Evolutionary conservation across 768 basidiomycete species (phyloP).

Genomic region (Exsudoporus frostii): DNA sequence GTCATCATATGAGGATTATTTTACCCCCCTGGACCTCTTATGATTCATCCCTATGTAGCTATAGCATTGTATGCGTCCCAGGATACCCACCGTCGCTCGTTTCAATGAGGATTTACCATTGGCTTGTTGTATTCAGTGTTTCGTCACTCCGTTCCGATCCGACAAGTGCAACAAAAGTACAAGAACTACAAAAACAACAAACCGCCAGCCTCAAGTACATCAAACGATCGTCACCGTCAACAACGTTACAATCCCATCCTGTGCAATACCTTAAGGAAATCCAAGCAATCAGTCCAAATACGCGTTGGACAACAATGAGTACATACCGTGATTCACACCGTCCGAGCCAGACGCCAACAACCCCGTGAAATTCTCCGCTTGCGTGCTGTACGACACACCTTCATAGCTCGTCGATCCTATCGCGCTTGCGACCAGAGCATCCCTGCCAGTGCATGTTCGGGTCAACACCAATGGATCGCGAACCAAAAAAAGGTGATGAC

Average conservation of each 20-base stretch:
- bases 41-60: slow-evolving; percentile 15
- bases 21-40: slow-evolving; percentile 9
- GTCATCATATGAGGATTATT: slow-evolving; percentile 22
- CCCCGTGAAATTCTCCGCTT: slow-evolving; percentile 46
- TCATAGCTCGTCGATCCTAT: slow-evolving; percentile 38
- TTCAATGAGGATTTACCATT: not conserved
- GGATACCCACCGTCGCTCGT: slow-evolving; percentile 12
- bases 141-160: not conserved
- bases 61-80: slow-evolving; percentile 10
- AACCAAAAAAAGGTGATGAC: not conserved
- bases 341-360: slow-evolving; percentile 49
- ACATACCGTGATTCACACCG: slow-evolving; percentile 52
- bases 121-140: not conserved
- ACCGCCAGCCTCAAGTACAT: not conserved
- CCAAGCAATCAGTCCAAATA: not conserved
- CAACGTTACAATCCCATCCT: slow-evolving; percentile 54
- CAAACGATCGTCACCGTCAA: slow-evolving; percentile 49
- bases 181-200: not conserved
- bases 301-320: not conserved
- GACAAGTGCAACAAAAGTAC: not conserved
- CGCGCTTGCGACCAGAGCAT: slow-evolving; percentile 38
- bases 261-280: slow-evolving; percentile 39
- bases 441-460: slow-evolving; percentile 19
- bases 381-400: slow-evolving; percentile 47
- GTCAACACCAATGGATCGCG: not conserved